Conservation (phyloP, 257 asterid species). For the Solanum sitiens region DNA sequence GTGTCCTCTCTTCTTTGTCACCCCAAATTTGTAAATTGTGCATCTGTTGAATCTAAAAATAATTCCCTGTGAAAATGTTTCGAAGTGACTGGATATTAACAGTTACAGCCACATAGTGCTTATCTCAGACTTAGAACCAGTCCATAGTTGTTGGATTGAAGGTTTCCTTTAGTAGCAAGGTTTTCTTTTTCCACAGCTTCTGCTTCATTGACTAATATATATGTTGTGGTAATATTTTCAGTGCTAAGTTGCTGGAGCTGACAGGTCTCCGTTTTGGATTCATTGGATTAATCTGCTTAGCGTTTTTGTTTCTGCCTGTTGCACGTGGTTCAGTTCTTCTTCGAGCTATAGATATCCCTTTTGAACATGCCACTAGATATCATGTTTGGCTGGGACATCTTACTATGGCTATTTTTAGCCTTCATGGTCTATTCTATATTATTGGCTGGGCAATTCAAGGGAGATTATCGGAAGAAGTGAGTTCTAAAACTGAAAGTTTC, state of each 20-base stretch:
- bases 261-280: slow-evolving; percentile 63
- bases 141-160: background rate
- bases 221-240: slow-evolving; percentile 10
- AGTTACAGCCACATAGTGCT: background rate
- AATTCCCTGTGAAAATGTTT: background rate
- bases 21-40: background rate
- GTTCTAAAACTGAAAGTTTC: background rate
- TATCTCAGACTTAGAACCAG: background rate
- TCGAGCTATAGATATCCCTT: slow-evolving; percentile 65
- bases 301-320: slow-evolving; percentile 55
- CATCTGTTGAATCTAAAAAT: background rate
- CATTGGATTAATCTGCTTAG: slow-evolving; percentile 64
- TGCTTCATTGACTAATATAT: background rate
- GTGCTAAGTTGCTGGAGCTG: slow-evolving; percentile 40
- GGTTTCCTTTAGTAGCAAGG: background rate
- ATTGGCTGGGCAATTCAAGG: slow-evolving; percentile 55
- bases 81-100: background rate
- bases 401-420: slow-evolving; percentile 65
- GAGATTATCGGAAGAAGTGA: slow-evolving; percentile 33
- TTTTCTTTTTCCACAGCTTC: background rate
- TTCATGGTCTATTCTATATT: slow-evolving; percentile 60
- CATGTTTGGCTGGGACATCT: slow-evolving; percentile 96
- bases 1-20: background rate
- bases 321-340: slow-evolving; percentile 81
- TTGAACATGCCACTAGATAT: slow-evolving; percentile 78